A percentile compares a stretch with the other conserved stretches of the same genome.
These are phyloP conservation scores for Blastomyces gilchristii DNA, from an alignment of 2,329 filamentous ascomycete genomes.

Conservation along the genomic window DNA sequence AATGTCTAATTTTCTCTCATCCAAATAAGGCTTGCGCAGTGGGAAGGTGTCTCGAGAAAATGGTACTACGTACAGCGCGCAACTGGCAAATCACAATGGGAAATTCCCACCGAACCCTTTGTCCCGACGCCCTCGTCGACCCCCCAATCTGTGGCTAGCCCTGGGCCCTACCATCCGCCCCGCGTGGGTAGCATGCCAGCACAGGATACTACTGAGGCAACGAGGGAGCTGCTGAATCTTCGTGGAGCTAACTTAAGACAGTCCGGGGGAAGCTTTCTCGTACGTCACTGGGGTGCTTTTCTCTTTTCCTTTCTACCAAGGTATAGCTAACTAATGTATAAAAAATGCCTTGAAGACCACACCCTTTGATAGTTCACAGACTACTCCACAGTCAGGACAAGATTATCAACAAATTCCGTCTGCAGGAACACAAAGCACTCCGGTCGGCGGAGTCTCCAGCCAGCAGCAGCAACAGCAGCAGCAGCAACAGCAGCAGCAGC, in stretches of 20 bases:
- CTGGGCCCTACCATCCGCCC: conserved; percentile 14
- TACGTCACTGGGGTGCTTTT: conserved; percentile 9
- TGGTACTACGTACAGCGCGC: conserved; percentile 34
- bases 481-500: neutral
- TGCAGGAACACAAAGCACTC: conserved; percentile 5
- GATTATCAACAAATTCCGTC: conserved; percentile 5
- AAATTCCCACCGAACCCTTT: conserved; percentile 32
- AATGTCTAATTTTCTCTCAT: neutral
- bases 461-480: neutral
- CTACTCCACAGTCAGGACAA: conserved; percentile 6
- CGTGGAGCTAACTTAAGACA: conserved; percentile 12
- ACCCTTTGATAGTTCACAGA: conserved; percentile 9
- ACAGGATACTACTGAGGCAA: conserved; percentile 14
- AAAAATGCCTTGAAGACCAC: conserved; percentile 3
- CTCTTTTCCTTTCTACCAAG: neutral
- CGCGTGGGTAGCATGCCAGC: conserved; percentile 10
- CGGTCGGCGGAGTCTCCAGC: neutral
- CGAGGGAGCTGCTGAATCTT: conserved; percentile 14
- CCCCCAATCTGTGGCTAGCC: conserved; percentile 18
- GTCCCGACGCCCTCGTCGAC: conserved; percentile 26
- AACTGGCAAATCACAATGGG: conserved; percentile 33
- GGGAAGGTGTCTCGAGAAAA: conserved; percentile 29
- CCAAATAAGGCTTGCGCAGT: conserved; percentile 29
- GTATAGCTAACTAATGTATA: neutral
- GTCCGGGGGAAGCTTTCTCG: conserved; percentile 11